Percentiles rank a stretch among this genome's conserved stretches.
Evolutionary conservation across 495 filamentous ascomycete species (phyloP).

Genomic region (Neurospora africana): DNA sequence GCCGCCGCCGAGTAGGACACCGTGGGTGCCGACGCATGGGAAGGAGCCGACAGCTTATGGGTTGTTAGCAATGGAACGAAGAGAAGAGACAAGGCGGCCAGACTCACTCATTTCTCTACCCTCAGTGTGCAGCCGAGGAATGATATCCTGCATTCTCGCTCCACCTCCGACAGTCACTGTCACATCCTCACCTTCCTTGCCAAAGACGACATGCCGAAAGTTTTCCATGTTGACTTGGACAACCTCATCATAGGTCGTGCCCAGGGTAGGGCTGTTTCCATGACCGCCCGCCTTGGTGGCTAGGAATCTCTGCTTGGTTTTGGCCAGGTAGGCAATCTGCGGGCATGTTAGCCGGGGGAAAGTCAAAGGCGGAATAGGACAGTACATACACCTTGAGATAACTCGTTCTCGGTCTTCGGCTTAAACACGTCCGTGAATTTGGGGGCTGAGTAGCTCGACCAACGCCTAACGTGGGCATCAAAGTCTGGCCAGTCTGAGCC

Average conservation of each 20-base stretch:
- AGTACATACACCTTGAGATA: background rate
- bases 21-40: slow-evolving; percentile 38
- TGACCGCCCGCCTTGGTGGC: background rate
- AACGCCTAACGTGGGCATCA: background rate
- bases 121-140: background rate
- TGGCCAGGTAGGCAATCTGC: background rate
- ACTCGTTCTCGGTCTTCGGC: background rate
- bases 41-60: slow-evolving; percentile 27
- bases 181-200: background rate
- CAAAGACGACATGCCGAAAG: background rate
- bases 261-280: background rate
- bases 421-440: background rate
- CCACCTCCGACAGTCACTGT: slow-evolving; percentile 5
- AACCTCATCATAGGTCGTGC: background rate
- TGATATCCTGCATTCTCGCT: slow-evolving; percentile 3
- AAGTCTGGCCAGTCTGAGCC: background rate
- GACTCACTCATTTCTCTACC: background rate
- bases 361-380: background rate
- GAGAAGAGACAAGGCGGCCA: background rate
- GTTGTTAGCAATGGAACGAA: background rate
- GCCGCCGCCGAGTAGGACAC: slow-evolving; percentile 43
- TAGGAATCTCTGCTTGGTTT: background rate
- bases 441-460: background rate
- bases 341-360: background rate
- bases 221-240: slow-evolving; percentile 7